Base-by-base conservation (phyloP, 2,329 filamentous ascomycete species). In the Sporothrix globosa region DNA sequence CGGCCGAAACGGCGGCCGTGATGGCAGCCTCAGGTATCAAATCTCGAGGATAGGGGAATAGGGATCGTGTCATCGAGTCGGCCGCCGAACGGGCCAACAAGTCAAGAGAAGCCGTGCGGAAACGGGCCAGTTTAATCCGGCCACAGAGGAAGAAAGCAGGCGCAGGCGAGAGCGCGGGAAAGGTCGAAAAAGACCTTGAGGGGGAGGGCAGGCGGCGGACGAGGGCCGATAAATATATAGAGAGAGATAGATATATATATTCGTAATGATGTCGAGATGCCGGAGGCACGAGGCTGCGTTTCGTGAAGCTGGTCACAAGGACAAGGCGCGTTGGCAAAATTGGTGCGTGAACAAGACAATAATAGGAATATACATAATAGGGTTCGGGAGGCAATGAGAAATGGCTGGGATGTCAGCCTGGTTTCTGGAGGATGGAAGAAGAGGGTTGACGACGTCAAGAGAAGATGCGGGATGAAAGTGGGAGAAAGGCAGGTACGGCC, bases 121-220 rank as follows among this genome's bases (percentile, higher is more conserved):
- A 2, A 72, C 68, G 69, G 24, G 69, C 70, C 68, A 69, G 67
- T 19, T 52, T 34, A 34, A 10, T 54, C 56, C 44, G 52, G 24
- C 11, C 60, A 69, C 67, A n/a, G 24, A 63, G 58, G 58, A 63
- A 46, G 58, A 63, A n/a, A 46, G 58, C 39, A 13, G 39, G 39
- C 58, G 21, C 58, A 46, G 39, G 34, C 58, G 14, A 63, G 39
- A 44, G 58, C 58, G 58, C 58, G 52, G 24, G 14, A 63, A 46
- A 13, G 58, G 27, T 34, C 44, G 17, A 21, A 50, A 41, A 6
- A 1, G 61, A 65, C 21, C 27, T 50, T 24, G n/a, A 34, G 44
- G n/a, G 44, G 9, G 27, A 50, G 44, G 44, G 44, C 13, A 34
- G 41, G 17, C 24, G 19, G 21, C 24, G 41, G 44, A 34, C 13